Conservation (phyloP, 1,139 yeast species). For the Fermentozyma sake region DNA sequence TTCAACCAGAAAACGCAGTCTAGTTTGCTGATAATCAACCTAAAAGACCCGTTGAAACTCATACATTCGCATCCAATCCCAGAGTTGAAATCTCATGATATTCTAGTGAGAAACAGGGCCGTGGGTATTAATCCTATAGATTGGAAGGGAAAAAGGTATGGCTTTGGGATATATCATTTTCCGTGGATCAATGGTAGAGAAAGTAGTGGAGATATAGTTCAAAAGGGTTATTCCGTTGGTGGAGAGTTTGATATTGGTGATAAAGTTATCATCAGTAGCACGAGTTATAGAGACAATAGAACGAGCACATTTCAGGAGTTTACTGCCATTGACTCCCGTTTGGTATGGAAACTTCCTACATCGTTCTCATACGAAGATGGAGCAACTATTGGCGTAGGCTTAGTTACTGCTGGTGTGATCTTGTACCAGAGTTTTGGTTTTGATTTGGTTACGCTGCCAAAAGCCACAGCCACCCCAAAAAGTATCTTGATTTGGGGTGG, state of each 20-base stretch:
- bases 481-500: slow-evolving; percentile 45
- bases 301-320: slow-evolving; percentile 47
- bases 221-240: slow-evolving; percentile 32
- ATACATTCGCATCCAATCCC: slow-evolving; percentile 14
- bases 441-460: slow-evolving; percentile 3
- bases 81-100: slow-evolving; percentile 22
- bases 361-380: slow-evolving; percentile 30
- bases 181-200: slow-evolving; percentile 52
- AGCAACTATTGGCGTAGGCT: slow-evolving; percentile 45
- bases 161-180: slow-evolving; percentile 43
- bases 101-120: slow-evolving; percentile 35
- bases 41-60: no score
- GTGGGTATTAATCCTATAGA: slow-evolving; percentile 47
- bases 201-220: slow-evolving; percentile 35
- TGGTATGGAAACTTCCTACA: slow-evolving; percentile 38
- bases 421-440: slow-evolving; percentile 29
- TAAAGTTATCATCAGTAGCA: slow-evolving; percentile 38
- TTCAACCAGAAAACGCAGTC: no score
- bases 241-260: slow-evolving; percentile 22
- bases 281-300: slow-evolving; percentile 42
- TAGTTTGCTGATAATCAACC: no score
- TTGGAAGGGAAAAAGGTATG: slow-evolving; percentile 47
- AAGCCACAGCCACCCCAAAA: slow-evolving; percentile 5
- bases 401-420: slow-evolving; percentile 41
- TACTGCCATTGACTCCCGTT: slow-evolving; percentile 39